Evolutionary conservation across 2,329 filamentous ascomycete species (phyloP), one percentile per base, ranked within the genome.

Genomic region (Cladophialophora immunda): DNA sequence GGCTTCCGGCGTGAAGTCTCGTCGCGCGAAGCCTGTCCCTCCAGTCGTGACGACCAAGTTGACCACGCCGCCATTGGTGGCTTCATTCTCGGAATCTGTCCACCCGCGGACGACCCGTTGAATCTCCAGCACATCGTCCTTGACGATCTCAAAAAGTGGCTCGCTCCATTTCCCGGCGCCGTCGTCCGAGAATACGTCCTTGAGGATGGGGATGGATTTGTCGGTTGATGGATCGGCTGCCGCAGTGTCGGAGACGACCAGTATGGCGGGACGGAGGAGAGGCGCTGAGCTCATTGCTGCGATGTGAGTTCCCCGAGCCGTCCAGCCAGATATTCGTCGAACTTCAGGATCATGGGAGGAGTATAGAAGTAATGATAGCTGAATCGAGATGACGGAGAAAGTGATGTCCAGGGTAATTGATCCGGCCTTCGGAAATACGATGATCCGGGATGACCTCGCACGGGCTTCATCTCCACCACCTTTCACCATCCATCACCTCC

Each of bases 181-280:
- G 67, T 91, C 86, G 2, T 84, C 81, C 3, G 84, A 81, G 71
- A 99, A 90, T 15, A 93, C 88, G 60, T 90, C 83, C 56, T 87
- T 84, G 4, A 99, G 84, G 9, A 87, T 83, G 1, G 84, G 82
- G 5, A 87, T 87, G 8, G 92, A 90, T 69, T 88, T 88, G 80
- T 99, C 95, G 1, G 92, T 89, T 3, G 90, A 88, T 0, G 92
- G 87, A 77, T 97, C 90, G 72, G 87, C 85, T 8, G 90, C 88
- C 5, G 94, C 95, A 5, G 95, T 99, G 58, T 96, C 96, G 1
- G 95, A 98, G 45, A 99, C 86, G 71, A 98, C 86, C 62, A 99
- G 84, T 57, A 99, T 89, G 7, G 91, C 92, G 36, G 89, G 90
- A 76, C 83, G 90, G 13, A 98, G 82, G 63, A 82, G 80, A 7